These are phyloP conservation scores for Diutina sp. DNA, from an alignment of 1,139 yeast species.

Conservation along the genomic window DNA sequence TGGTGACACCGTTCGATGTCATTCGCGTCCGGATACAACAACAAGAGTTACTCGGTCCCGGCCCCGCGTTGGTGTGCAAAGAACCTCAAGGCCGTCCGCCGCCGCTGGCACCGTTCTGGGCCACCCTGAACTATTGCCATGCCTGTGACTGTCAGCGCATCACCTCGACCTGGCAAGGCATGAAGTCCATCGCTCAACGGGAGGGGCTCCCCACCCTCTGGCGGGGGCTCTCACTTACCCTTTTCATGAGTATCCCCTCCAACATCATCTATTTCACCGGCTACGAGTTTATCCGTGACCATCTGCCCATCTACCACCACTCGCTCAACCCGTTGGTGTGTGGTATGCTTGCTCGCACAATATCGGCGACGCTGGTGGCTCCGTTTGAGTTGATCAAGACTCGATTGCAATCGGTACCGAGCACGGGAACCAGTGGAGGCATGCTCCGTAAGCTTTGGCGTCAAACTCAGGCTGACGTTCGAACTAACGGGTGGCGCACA, in stretches of 20 bases:
- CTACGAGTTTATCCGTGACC: slow-evolving; percentile 73
- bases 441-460: slow-evolving; percentile 35
- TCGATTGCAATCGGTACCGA: slow-evolving; percentile 74
- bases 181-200: slow-evolving; percentile 44
- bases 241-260: slow-evolving; percentile 86
- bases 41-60: slow-evolving; percentile 38
- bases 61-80: not conserved
- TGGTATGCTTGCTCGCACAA: slow-evolving; percentile 72
- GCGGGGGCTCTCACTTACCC: slow-evolving; percentile 78
- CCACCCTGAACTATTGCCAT: not conserved
- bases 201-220: slow-evolving; percentile 77
- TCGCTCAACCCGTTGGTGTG: slow-evolving; percentile 67
- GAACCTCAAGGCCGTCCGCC: not conserved
- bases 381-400: slow-evolving; percentile 86
- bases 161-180: slow-evolving; percentile 62
- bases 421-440: slow-evolving; percentile 9
- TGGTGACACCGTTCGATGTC: slow-evolving; percentile 90
- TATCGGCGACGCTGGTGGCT: slow-evolving; percentile 78
- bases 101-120: not conserved
- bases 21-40: slow-evolving; percentile 85
- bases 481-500: slow-evolving; percentile 44
- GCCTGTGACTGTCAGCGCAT: slow-evolving; percentile 16
- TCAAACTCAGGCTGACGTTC: slow-evolving; percentile 46
- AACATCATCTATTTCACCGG: slow-evolving; percentile 92
- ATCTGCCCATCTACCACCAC: slow-evolving; percentile 42